A percentile compares a stretch with the other conserved stretches of the same genome.
Evolutionary conservation across 2,329 filamentous ascomycete species (phyloP).

Genomic region (Metarhizium robertsii): DNA sequence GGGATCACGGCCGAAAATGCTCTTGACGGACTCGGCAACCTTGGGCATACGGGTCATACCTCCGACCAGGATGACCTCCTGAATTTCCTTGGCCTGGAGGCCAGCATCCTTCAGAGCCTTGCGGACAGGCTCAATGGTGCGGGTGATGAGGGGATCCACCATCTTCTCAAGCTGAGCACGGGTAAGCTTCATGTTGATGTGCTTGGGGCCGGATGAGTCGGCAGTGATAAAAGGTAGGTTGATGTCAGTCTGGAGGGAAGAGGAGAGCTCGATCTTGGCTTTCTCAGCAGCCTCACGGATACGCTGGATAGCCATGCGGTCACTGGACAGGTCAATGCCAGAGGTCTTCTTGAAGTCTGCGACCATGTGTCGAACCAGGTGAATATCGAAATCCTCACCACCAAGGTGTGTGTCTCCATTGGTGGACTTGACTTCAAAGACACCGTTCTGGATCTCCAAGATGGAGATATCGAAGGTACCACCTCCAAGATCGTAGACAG

Average conservation of each 20-base stretch:
- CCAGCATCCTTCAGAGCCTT: slow-evolving; percentile 96
- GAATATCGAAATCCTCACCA: slow-evolving; percentile 97
- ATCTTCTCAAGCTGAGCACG: slow-evolving; percentile 88
- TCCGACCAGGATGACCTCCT: slow-evolving; percentile 96
- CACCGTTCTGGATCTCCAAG: slow-evolving; percentile 93
- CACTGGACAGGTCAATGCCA: slow-evolving; percentile 76
- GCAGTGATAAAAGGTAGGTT: slow-evolving; percentile 98
- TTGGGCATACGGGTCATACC: slow-evolving; percentile 99
- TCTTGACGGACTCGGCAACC: slow-evolving; percentile 92
- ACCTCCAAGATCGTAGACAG: slow-evolving; percentile 96
- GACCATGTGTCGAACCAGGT: slow-evolving; percentile 86
- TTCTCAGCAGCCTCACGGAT: slow-evolving; percentile 98
- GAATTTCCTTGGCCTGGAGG: slow-evolving; percentile 85
- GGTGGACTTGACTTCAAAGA: slow-evolving; percentile 98
- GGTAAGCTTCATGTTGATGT: slow-evolving; percentile 94
- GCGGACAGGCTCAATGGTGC: slow-evolving; percentile 84
- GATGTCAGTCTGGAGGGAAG: slow-evolving; percentile 90
- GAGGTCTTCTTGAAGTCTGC: slow-evolving; percentile 96
- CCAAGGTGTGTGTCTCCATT: slow-evolving; percentile 98
- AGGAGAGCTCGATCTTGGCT: slow-evolving; percentile 98
- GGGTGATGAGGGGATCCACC: slow-evolving; percentile 78
- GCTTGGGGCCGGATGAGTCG: slow-evolving; percentile 89
- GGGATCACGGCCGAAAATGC: slow-evolving; percentile 90
- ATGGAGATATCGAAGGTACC: slow-evolving; percentile 99
- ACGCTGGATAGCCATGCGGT: slow-evolving; percentile 98